A percentile compares a stretch with the other conserved stretches of the same genome.
Conservation (phyloP, 768 basidiomycete species). For the Pleurotus tuber-regium region DNA sequence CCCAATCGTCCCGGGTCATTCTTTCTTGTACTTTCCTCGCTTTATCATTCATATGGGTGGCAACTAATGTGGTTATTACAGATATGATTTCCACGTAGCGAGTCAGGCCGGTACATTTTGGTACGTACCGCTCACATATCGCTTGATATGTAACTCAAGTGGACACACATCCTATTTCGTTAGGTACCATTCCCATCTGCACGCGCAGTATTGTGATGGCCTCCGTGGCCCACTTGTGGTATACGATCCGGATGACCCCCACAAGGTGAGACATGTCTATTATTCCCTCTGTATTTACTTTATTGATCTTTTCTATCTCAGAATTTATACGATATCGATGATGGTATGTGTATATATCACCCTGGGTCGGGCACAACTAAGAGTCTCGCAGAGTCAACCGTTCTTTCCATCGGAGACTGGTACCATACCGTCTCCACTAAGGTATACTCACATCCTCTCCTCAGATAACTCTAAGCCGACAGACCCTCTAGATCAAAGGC, state of each 20-base stretch:
- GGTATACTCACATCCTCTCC: too few relatives aligned
- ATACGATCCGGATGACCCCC: slow-evolving; percentile 32
- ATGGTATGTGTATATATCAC: slow-evolving; percentile 2
- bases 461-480: not conserved
- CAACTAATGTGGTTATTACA: not conserved
- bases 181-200: slow-evolving; percentile 3
- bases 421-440: too few relatives aligned
- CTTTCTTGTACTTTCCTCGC: slow-evolving; percentile 34
- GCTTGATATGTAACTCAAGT: slow-evolving; percentile 15
- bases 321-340: slow-evolving; percentile 25
- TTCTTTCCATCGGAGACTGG: slow-evolving; percentile 42
- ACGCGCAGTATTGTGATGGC: slow-evolving; percentile 1
- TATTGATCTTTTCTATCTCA: not conserved
- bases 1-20: slow-evolving; percentile 39
- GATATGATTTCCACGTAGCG: slow-evolving; percentile 27
- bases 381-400: slow-evolving; percentile 39
- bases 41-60: not conserved
- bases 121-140: slow-evolving; percentile 33
- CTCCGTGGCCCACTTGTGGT: slow-evolving; percentile 36
- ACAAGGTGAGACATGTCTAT: slow-evolving; percentile 9
- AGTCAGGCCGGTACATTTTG: slow-evolving; percentile 31
- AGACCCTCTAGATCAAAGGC: not conserved
- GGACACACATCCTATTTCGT: not conserved
- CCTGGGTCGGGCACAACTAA: too few relatives aligned
- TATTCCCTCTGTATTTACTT: too few relatives aligned